phyloP scores from a whole-genome alignment of 148 eudicot species.

The Salicornia ramosissima region DNA sequence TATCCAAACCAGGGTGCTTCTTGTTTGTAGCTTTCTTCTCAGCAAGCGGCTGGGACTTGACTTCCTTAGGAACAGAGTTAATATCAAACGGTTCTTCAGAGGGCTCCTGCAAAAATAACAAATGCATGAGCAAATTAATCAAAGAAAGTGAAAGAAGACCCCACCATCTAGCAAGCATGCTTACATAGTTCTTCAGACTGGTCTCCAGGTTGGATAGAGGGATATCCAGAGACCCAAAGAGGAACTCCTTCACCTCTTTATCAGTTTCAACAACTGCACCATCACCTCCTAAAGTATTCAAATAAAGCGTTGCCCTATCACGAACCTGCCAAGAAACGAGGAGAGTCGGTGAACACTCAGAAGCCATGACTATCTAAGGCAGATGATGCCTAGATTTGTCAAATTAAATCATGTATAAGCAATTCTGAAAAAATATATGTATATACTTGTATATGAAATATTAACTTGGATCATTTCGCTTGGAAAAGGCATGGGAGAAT shows the following conservation, averaged over 20 bases:
- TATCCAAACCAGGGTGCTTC: conserved; percentile 83
- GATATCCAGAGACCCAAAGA: conserved; percentile 84
- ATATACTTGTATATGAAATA: neutral
- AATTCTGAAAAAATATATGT: neutral
- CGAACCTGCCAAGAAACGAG: conserved; percentile 63
- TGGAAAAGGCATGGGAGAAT: neutral
- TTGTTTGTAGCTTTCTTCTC: conserved; percentile 89
- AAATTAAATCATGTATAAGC: neutral
- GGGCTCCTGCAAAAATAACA: conserved; percentile 48
- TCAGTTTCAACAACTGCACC: conserved; percentile 81
- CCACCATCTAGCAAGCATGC: conserved; percentile 16
- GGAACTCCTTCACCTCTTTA: conserved; percentile 69
- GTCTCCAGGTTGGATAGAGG: conserved; percentile 82
- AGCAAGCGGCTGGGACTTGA: conserved; percentile 80
- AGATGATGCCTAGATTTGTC: neutral
- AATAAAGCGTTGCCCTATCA: conserved; percentile 94
- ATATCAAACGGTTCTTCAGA: conserved; percentile 86
- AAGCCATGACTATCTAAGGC: neutral
- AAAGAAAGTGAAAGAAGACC: neutral
- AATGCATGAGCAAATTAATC: conserved; percentile 13
- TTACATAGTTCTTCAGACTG: conserved; percentile 87
- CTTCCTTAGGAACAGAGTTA: conserved; percentile 79
- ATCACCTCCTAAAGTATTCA: conserved; percentile 79
- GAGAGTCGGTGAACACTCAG: neutral
- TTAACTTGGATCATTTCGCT: neutral